Conservation (phyloP, 2,329 filamentous ascomycete species). For the Fusarium piperis region DNA sequence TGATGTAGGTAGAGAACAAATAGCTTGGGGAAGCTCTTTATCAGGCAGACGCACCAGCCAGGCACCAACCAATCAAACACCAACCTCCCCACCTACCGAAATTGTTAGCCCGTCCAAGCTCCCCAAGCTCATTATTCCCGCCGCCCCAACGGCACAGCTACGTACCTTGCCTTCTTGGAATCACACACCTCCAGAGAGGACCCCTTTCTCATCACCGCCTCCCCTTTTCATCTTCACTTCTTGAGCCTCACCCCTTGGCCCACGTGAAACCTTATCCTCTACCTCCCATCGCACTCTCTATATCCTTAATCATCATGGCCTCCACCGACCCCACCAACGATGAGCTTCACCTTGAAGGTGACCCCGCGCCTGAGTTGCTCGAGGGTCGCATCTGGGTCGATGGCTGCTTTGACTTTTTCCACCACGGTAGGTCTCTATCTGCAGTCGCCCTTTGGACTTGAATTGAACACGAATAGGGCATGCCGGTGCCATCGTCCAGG, state of each 20-base stretch:
- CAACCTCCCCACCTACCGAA: conserved; percentile 10
- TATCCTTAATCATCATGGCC: conserved; percentile 20
- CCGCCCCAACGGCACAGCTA: neutral
- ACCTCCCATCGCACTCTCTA: neutral
- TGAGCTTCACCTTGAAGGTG: conserved; percentile 49
- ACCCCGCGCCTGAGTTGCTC: conserved; percentile 64
- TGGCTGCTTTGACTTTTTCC: conserved; percentile 99
- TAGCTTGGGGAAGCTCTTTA: neutral
- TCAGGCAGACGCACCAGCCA: neutral
- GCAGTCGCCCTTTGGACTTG: fast-evolving
- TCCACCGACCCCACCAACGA: conserved; percentile 39
- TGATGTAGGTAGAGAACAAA: neutral
- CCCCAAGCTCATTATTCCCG: conserved; percentile 4
- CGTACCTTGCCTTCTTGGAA: conserved; percentile 8
- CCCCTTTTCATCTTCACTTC: neutral
- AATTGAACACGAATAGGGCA: conserved; percentile 70
- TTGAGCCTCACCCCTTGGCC: neutral
- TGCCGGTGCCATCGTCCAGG: conserved; percentile 96
- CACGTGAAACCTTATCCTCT: neutral
- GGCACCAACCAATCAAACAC: conserved; percentile 24
- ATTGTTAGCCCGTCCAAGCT: conserved; percentile 27
- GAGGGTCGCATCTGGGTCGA: conserved; percentile 94
- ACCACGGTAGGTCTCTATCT: conserved; percentile 75
- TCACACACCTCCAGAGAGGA: conserved; percentile 12
- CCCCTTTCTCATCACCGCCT: conserved; percentile 7